Conservation (phyloP, 345 rosid genomes). For the Eucalyptus viminalis region DNA sequence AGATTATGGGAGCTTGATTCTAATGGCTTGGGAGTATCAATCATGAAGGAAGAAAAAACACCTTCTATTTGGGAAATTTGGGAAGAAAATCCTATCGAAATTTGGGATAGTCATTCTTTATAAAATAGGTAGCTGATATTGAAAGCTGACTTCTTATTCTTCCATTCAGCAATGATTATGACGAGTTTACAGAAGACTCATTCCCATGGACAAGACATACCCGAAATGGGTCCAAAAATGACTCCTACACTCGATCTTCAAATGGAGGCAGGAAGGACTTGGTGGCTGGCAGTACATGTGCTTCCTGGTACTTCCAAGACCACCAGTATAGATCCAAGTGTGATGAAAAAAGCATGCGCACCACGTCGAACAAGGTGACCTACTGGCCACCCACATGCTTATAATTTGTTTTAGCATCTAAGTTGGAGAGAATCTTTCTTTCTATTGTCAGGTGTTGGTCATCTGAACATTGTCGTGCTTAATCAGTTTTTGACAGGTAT, state of each 20-base stretch:
- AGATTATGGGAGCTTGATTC: background rate
- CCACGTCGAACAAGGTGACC: constrained; percentile 51
- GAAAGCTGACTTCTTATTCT: background rate
- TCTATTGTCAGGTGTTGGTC: background rate
- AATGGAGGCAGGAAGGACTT: constrained; percentile 10
- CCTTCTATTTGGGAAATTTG: background rate
- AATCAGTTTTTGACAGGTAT: constrained; percentile 35
- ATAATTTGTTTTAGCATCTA: background rate
- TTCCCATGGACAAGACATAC: constrained; percentile 78
- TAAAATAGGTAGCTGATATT: background rate
- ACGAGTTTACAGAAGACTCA: constrained; percentile 35
- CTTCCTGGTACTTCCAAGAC: constrained; percentile 34
- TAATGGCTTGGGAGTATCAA: background rate
- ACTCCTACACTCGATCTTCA: constrained; percentile 5
- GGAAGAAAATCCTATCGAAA: background rate
- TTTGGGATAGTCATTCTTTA: background rate
- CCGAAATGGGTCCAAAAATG: constrained; percentile 32
- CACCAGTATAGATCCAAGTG: constrained; percentile 26
- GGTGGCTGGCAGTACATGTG: constrained; percentile 20
- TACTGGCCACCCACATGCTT: background rate
- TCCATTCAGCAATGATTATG: constrained; percentile 51
- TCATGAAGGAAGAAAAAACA: background rate
- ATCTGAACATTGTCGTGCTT: background rate
- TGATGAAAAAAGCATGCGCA: constrained; percentile 17
- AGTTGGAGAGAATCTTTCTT: background rate